phyloP scores from a whole-genome alignment of 495 filamentous ascomycete species.

The Darksidea phi region DNA sequence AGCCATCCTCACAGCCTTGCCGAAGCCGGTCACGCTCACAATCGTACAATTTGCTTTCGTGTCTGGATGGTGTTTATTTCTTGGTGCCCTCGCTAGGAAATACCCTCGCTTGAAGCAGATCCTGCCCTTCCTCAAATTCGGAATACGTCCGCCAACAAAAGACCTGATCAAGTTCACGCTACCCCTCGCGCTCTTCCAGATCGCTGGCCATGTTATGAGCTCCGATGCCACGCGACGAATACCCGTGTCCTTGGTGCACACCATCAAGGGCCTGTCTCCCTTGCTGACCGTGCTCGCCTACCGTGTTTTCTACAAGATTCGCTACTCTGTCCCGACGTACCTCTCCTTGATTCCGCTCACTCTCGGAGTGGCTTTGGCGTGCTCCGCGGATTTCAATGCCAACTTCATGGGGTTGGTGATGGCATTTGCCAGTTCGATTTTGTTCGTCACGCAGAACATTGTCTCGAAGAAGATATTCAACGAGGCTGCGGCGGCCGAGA shows the following conservation, averaged over 20 bases:
- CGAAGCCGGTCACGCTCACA: slow-evolving; percentile 89
- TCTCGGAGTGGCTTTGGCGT: slow-evolving; percentile 89
- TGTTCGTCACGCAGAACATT: slow-evolving; percentile 99
- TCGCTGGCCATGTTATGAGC: slow-evolving; percentile 88
- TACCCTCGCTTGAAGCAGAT: slow-evolving; percentile 65
- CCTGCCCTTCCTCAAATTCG: slow-evolving; percentile 76
- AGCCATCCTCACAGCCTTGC: slow-evolving; percentile 89
- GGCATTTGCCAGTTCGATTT: slow-evolving; percentile 80
- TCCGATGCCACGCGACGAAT: slow-evolving; percentile 92
- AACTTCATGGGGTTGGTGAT: slow-evolving; percentile 85
- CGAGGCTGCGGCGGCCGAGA: slow-evolving; percentile 78
- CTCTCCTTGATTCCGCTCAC: slow-evolving; percentile 90
- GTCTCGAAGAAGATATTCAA: slow-evolving; percentile 99
- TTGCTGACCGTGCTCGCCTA: slow-evolving; percentile 95
- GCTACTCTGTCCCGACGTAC: slow-evolving; percentile 85
- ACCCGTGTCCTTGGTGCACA: slow-evolving; percentile 94
- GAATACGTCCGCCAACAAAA: slow-evolving; percentile 75
- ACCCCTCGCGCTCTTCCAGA: slow-evolving; percentile 87
- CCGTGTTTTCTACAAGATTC: slow-evolving; percentile 80
- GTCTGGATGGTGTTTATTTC: slow-evolving; percentile 78
- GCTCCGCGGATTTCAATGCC: slow-evolving; percentile 81
- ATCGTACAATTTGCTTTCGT: slow-evolving; percentile 95
- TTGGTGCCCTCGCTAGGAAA: slow-evolving; percentile 67
- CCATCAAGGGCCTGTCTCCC: slow-evolving; percentile 98
- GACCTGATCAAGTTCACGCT: slow-evolving; percentile 85